Percentiles rank a stretch among this genome's conserved stretches.
Evolutionary conservation across 2,329 filamentous ascomycete genomes (phyloP).

Genomic region (Ophiostoma ulmi): DNA sequence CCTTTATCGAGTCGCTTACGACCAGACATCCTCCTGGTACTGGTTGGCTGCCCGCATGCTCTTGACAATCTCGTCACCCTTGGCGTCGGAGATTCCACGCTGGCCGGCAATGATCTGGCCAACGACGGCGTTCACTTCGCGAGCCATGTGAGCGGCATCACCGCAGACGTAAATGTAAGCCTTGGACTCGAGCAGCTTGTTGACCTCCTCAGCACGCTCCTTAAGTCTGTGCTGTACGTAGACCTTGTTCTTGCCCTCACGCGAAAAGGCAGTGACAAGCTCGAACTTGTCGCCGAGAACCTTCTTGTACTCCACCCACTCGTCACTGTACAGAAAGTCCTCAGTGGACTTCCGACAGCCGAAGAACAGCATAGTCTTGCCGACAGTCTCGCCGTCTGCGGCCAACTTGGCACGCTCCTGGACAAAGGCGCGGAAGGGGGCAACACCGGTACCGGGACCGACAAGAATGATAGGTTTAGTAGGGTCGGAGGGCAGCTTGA

Average conservation of each 20-base stretch:
- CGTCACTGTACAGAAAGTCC: constrained; percentile 85
- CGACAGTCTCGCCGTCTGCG: constrained; percentile 73
- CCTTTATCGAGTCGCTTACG: constrained; percentile 38
- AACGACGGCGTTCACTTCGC: constrained; percentile 84
- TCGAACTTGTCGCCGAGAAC: constrained; percentile 83
- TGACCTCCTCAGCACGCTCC: constrained; percentile 77
- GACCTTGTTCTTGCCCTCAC: constrained; percentile 79
- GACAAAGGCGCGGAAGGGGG: constrained; percentile 90
- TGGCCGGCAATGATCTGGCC: constrained; percentile 81
- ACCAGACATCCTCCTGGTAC: constrained; percentile 85
- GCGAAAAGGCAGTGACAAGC: constrained; percentile 91
- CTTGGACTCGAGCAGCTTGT: constrained; percentile 76
- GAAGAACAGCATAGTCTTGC: constrained; percentile 87
- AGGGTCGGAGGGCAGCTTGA: constrained; percentile 95
- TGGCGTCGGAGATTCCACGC: constrained; percentile 73
- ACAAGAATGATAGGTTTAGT: constrained; percentile 93
- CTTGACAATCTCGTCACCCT: constrained; percentile 96
- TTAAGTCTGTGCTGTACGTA: constrained; percentile 93
- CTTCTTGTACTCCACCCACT: constrained; percentile 87
- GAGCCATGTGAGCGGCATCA: constrained; percentile 94
- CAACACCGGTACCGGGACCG: constrained; percentile 92
- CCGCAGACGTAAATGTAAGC: constrained; percentile 98
- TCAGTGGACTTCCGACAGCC: constrained; percentile 84
- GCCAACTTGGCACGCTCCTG: constrained; percentile 87
- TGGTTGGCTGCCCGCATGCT: constrained; percentile 90